Evolutionary conservation across 2,329 filamentous ascomycete species (phyloP).

Genomic region (Graphiopsis chlorocephala): DNA sequence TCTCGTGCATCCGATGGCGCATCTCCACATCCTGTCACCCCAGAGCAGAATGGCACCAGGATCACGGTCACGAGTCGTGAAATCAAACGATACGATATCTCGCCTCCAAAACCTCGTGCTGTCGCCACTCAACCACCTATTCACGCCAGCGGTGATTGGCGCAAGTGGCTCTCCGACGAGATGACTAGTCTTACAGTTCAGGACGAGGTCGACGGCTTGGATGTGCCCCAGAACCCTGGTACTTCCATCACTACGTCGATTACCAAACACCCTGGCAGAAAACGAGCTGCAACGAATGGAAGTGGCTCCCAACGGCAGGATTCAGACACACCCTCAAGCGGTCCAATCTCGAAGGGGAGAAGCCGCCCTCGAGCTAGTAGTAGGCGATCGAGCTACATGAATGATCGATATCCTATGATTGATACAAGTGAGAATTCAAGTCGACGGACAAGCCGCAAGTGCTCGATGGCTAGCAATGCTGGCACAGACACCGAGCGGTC

Average conservation of each 20-base stretch:
- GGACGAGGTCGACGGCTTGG: conserved; percentile 23
- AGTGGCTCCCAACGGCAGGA: not conserved
- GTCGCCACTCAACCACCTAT: conserved; percentile 19
- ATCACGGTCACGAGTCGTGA: conserved; percentile 45
- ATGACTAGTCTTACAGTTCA: conserved; percentile 37
- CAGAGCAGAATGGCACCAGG: conserved; percentile 35
- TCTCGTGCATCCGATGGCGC: conserved; percentile 42
- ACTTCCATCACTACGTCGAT: not conserved
- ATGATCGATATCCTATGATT: conserved; percentile 45
- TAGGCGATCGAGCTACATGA: conserved; percentile 39
- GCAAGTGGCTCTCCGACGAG: conserved; percentile 46
- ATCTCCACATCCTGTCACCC: conserved; percentile 33
- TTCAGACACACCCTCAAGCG: conserved; percentile 16
- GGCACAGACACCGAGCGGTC: conserved; percentile 12
- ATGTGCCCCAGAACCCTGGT: not conserved
- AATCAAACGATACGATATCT: conserved; percentile 43
- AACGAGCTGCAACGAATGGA: not conserved
- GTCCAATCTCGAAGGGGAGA: conserved; percentile 12
- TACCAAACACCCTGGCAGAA: not conserved
- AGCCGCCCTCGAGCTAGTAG: conserved; percentile 20
- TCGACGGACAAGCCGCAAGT: conserved; percentile 10
- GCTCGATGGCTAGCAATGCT: conserved; percentile 4
- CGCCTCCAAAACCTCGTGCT: conserved; percentile 23
- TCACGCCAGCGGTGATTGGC: conserved; percentile 45
- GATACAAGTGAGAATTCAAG: conserved; percentile 33